These are phyloP conservation scores for Halenospora varia DNA, from an alignment of 495 filamentous ascomycete genomes.

Conservation along the genomic window DNA sequence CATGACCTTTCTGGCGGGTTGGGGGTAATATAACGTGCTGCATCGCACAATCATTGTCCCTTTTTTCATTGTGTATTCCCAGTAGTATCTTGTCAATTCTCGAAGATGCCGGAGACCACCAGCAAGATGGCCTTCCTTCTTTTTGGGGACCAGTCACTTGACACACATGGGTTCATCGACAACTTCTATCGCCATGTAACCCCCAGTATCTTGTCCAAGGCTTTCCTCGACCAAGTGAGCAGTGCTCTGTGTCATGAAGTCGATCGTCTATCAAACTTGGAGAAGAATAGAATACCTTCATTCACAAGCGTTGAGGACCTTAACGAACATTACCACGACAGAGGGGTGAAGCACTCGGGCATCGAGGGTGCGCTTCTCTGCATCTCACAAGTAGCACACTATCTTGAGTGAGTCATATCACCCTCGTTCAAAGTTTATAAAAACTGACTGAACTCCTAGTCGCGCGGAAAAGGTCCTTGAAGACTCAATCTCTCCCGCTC, in stretches of 20 bases:
- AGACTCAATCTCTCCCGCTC: conserved; percentile 36
- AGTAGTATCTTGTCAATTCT: not conserved
- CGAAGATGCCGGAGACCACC: conserved; percentile 29
- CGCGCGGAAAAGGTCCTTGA: conserved; percentile 42
- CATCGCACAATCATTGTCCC: not conserved
- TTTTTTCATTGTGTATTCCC: not conserved
- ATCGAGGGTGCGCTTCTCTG: conserved; percentile 65
- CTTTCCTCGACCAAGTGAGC: conserved; percentile 60
- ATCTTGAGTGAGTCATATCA: conserved; percentile 62
- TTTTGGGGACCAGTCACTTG: conserved; percentile 79
- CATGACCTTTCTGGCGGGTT: not conserved
- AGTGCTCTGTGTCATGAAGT: conserved; percentile 63
- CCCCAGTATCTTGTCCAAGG: conserved; percentile 58
- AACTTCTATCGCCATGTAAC: conserved; percentile 54
- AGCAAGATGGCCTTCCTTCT: conserved; percentile 46
- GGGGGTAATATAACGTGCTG: not conserved
- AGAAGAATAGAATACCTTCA: conserved; percentile 58
- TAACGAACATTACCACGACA: conserved; percentile 60
- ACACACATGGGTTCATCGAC: conserved; percentile 63
- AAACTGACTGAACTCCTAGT: conserved; percentile 28
- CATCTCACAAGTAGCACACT: conserved; percentile 68
- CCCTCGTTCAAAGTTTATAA: not conserved
- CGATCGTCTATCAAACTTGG: conserved; percentile 51
- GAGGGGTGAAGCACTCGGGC: conserved; percentile 53
- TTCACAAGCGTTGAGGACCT: conserved; percentile 70